Evolutionary conservation across 2,329 filamentous ascomycete species (phyloP).

Genomic region (Microascus cirrosus): DNA sequence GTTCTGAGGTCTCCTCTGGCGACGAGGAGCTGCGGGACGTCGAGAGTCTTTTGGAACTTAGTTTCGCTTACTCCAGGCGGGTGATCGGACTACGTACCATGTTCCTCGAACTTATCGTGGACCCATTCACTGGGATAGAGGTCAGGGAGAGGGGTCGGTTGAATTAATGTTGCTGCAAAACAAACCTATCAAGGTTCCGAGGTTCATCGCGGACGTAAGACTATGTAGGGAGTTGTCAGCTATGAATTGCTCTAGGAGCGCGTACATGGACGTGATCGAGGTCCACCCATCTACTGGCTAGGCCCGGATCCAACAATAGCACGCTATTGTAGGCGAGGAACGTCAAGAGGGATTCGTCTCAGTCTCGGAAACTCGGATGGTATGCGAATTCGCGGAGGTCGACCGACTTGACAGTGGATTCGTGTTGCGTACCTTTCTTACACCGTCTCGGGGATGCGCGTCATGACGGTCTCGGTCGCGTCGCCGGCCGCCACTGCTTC

Average conservation of each 20-base stretch:
- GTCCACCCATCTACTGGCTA: not conserved
- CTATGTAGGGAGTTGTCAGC: conserved; percentile 19
- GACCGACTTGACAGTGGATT: not conserved
- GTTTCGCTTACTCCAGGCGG: not conserved
- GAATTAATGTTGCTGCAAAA: conserved; percentile 7
- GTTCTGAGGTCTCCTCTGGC: conserved; percentile 21
- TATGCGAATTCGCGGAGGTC: conserved; percentile 5
- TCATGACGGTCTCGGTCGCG: conserved; percentile 25
- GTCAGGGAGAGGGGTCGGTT: conserved; percentile 12
- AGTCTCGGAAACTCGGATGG: not conserved
- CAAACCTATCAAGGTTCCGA: conserved; percentile 61
- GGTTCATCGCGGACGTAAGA: conserved; percentile 46
- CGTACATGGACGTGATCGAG: no score
- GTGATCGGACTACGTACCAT: conserved; percentile 31
- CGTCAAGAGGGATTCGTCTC: not conserved
- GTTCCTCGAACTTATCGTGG: conserved; percentile 78
- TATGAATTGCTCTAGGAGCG: not conserved
- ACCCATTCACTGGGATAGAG: conserved; percentile 66
- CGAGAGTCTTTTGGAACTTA: conserved; percentile 20
- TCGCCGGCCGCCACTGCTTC: conserved; percentile 15
- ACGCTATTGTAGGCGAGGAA: not conserved
- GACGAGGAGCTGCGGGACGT: conserved; percentile 27
- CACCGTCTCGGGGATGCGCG: conserved; percentile 64
- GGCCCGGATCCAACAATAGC: not conserved
- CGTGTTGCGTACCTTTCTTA: conserved; percentile 66